Base-by-base conservation (phyloP, 331 rosid genomes). In the Dryas integrifolia region DNA sequence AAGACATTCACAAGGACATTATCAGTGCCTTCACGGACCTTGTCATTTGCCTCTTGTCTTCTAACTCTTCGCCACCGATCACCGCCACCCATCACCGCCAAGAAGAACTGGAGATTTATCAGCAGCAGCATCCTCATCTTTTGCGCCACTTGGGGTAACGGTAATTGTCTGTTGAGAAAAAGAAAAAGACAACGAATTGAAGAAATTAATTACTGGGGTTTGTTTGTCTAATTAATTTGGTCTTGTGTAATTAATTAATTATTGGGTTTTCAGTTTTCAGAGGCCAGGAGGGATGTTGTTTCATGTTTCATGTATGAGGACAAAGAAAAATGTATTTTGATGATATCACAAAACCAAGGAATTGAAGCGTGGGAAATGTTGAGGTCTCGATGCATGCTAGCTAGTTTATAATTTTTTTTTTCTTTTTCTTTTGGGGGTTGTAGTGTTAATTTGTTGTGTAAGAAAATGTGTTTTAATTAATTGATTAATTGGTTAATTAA, bases 21-120 rank as follows among this genome's bases (percentile, higher is more conserved):
- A 69, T 89, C 69, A 90, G 78, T 7, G 98, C 98, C 70, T 94
- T 89, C 88, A 79, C 96, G 7, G 96, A 91, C 76, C 88, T 94
- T 13, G 70, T 91, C 53, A 58, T 85, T 1, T 55, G 75, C 18
- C 79, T 80, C 30, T 74, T 89, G 57, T 79, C 88, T 1, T 67
- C 39, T 45, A 16, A 46, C 4, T 10, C 61, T 12, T 49, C 68
- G 38, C 68, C 68, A 16, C 7, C 51, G 24, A n/a, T 9, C 48
- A 10, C 5, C 7, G 38, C 75, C 86, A 0, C 51, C 78, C 14
- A 13, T 6, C 67, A 47, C 55, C 45, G 76, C 7, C 64, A 5
- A 26, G 35, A 63, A 40, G 48, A 6, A 12, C 5, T 0, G 47
- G 47, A 30, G 3, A 21, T 21, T 21, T 21, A 21, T 21, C 24